Conservation (phyloP, 2,329 filamentous ascomycete genomes). For the Curvularia sp. region DNA sequence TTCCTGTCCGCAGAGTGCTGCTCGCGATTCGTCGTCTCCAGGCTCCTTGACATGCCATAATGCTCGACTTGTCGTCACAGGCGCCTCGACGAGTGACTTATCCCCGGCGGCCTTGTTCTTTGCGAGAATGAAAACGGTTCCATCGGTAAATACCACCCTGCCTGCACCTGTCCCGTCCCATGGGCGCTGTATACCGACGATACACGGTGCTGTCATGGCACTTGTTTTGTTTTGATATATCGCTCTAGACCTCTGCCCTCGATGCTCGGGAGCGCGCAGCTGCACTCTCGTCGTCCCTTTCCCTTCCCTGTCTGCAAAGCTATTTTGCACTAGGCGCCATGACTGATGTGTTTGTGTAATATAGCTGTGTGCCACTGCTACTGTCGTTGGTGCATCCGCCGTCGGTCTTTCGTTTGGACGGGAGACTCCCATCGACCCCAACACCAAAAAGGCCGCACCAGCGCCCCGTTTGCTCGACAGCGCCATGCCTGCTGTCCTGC, state of each 20-base stretch:
- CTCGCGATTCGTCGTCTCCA: slow-evolving; percentile 34
- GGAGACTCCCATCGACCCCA: slow-evolving; percentile 52
- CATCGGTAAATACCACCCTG: slow-evolving; percentile 50
- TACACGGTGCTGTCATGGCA: slow-evolving; percentile 19
- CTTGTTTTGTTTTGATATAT: slow-evolving; percentile 44
- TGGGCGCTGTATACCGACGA: slow-evolving; percentile 15
- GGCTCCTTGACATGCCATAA: slow-evolving; percentile 49
- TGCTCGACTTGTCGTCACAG: slow-evolving; percentile 49
- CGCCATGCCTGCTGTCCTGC: slow-evolving; percentile 40
- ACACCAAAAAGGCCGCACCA: slow-evolving; percentile 51
- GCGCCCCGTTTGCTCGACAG: slow-evolving; percentile 39
- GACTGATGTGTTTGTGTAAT: slow-evolving; percentile 48
- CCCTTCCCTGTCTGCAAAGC: slow-evolving; percentile 25
- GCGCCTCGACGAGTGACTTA: slow-evolving; percentile 48
- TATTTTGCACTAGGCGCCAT: slow-evolving; percentile 38
- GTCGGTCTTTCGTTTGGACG: slow-evolving; percentile 65
- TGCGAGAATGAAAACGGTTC: slow-evolving; percentile 57
- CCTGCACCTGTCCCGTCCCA: slow-evolving; percentile 25
- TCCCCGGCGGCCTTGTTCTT: slow-evolving; percentile 46
- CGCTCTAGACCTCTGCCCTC: slow-evolving; percentile 28
- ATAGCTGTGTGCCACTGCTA: slow-evolving; percentile 69
- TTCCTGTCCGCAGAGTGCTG: slow-evolving; percentile 30
- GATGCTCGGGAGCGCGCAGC: slow-evolving; percentile 34
- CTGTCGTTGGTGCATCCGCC: slow-evolving; percentile 64
- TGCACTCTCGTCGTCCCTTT: slow-evolving; percentile 33